Conservation (phyloP, 2,329 filamentous ascomycete genomes). For the Epichloe scottii region DNA sequence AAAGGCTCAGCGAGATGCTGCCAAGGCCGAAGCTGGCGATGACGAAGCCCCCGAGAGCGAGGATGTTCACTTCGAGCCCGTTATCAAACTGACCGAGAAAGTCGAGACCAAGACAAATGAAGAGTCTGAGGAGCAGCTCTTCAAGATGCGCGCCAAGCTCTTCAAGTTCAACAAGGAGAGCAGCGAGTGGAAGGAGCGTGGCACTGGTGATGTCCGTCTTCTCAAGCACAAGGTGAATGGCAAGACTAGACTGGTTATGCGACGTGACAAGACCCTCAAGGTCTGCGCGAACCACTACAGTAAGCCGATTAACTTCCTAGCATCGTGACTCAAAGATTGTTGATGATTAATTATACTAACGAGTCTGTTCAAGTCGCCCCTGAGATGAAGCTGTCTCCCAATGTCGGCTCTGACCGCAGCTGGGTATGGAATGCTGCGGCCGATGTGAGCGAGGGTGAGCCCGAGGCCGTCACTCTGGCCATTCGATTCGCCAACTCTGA, state of each 20-base stretch:
- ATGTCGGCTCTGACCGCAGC: slow-evolving; percentile 93
- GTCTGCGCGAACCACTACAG: slow-evolving; percentile 99
- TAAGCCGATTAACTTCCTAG: slow-evolving; percentile 34
- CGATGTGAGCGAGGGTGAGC: slow-evolving; percentile 95
- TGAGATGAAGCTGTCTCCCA: slow-evolving; percentile 97
- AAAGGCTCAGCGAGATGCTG: slow-evolving; percentile 60
- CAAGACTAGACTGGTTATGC: slow-evolving; percentile 97
- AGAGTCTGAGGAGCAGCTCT: slow-evolving; percentile 90
- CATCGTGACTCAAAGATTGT: not conserved
- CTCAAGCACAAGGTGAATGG: slow-evolving; percentile 98
- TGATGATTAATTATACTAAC: slow-evolving; percentile 3
- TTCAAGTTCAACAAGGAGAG: slow-evolving; percentile 93
- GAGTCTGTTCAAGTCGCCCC: slow-evolving; percentile 57
- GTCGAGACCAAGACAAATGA: slow-evolving; percentile 97
- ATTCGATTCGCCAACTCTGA: slow-evolving; percentile 97
- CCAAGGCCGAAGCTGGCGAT: slow-evolving; percentile 44
- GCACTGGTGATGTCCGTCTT: slow-evolving; percentile 89
- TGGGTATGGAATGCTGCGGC: slow-evolving; percentile 99
- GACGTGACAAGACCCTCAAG: slow-evolving; percentile 98
- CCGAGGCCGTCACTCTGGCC: slow-evolving; percentile 88
- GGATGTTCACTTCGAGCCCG: slow-evolving; percentile 94
- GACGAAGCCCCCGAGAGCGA: slow-evolving; percentile 76
- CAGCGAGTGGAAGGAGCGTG: slow-evolving; percentile 98
- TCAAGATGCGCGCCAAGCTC: slow-evolving; percentile 99
- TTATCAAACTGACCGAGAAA: slow-evolving; percentile 92